Percentiles rank a stretch among this genome's conserved stretches.
Evolutionary conservation across 2,329 filamentous ascomycete genomes (phyloP).

Genomic region (Akanthomyces uredinophilus): DNA sequence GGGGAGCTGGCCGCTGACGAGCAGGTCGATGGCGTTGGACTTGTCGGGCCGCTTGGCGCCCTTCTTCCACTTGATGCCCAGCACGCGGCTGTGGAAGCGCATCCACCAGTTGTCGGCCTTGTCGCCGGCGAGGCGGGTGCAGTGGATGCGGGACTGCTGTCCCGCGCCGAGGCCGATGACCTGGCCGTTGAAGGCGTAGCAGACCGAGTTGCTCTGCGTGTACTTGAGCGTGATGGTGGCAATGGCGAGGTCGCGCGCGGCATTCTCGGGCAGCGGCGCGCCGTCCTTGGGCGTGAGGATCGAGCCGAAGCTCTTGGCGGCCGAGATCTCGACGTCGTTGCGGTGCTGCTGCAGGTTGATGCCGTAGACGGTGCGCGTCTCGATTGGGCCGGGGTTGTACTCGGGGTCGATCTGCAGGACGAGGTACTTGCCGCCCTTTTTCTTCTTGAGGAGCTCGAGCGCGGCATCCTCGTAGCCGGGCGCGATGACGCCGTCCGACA

Average conservation of each 20-base stretch:
- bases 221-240: conserved; percentile 98
- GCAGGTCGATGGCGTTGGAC: conserved; percentile 94
- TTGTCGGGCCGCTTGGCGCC: conserved; percentile 95
- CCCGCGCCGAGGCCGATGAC: conserved; percentile 91
- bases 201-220: conserved; percentile 98
- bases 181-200: conserved; percentile 92
- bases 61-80: conserved; percentile 93
- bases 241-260: conserved; percentile 83
- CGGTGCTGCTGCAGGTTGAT: conserved; percentile 84
- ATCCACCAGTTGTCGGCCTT: conserved; percentile 99
- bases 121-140: conserved; percentile 92
- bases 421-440: conserved; percentile 96
- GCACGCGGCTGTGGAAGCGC: conserved; percentile 87
- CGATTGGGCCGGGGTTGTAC: conserved; percentile 74
- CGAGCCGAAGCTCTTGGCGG: conserved; percentile 70
- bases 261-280: conserved; percentile 66
- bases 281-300: conserved; percentile 83
- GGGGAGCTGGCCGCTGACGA: conserved; percentile 86
- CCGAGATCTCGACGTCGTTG: conserved; percentile 78
- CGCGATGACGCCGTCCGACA: conserved; percentile 94
- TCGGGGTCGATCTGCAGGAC: conserved; percentile 90
- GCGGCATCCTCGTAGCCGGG: conserved; percentile 81
- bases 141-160: conserved; percentile 97
- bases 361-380: conserved; percentile 85
- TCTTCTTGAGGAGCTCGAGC: conserved; percentile 88